Evolutionary conservation across 768 basidiomycete species (phyloP), one percentile per base, ranked within the genome.

Genomic region (Boletus speciosus): DNA sequence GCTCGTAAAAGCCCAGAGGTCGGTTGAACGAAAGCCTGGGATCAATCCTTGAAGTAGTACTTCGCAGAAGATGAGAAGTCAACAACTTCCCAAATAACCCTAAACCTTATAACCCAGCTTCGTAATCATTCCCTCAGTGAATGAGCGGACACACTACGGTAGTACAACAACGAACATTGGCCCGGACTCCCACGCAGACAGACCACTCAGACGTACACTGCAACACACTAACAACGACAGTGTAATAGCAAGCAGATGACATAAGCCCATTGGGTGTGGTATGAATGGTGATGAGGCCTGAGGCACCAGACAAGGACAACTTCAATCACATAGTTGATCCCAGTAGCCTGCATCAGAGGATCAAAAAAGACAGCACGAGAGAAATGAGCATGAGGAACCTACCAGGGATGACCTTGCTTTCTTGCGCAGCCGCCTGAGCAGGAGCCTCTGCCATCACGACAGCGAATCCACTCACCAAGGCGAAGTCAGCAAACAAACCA

Each of bases 401-500:
- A 65, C 64, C 38, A 9, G 64, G 61, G 34, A 58, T 36, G 7
- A 46, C 51, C 14, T 46, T 21, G 9, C 32, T 42, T 41, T 61
- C 54, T 41, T 56, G 42, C 3, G 41, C 41, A 9, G 49, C 42
- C 15, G 52, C 49, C 4, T 52, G 47, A 14, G 27, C 21, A 7
- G 49, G 54, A 3, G 58, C 52, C 21, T 58, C 64, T 19, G 58
- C 64, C 52, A 65, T 54, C 4, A 65, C 61, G 5, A 47, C 47
- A 35, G 61, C 61, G 43, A 65, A 65, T 21, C 61, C 63, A 25
- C 64, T 62, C 19, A 16, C 19, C 19, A 48, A 19, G 36, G 16
- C n/a, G 27, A 37, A 29, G 10, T 48, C 36, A 38, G 15, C 12
- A 29, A 19, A 46, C n/a, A 11, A 45, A 21, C 43, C 8, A 0